Conservation (phyloP, 1,139 yeast genomes). For the Geotrichum klebahnii region DNA sequence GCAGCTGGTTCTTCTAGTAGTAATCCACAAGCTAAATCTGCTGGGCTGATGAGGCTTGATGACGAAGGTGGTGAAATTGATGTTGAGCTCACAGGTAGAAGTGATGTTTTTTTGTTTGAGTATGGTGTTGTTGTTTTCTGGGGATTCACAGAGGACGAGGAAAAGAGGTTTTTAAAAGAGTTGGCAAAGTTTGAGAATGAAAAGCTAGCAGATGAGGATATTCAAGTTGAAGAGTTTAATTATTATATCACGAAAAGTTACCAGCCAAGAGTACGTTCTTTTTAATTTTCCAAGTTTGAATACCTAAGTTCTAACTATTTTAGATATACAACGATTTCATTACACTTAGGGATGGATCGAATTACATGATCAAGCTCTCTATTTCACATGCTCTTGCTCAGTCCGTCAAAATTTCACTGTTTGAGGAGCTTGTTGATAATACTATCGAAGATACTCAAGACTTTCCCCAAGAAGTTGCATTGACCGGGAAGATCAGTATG, state of each 20-base stretch:
- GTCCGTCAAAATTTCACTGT: constrained; percentile 86
- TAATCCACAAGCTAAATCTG: constrained; percentile 10
- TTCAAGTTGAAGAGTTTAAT: constrained; percentile 89
- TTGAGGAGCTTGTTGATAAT: constrained; percentile 91
- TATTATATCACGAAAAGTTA: constrained; percentile 88
- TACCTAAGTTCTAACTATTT: constrained; percentile 38
- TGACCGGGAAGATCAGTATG: constrained; percentile 92
- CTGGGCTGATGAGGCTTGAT: constrained; percentile 60
- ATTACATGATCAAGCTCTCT: constrained; percentile 83
- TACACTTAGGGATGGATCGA: constrained; percentile 82
- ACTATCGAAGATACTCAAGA: constrained; percentile 96
- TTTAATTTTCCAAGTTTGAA: background rate
- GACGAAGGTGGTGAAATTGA: constrained; percentile 95
- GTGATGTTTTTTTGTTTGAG: constrained; percentile 83
- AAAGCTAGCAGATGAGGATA: constrained; percentile 82
- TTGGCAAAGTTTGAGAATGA: constrained; percentile 86
- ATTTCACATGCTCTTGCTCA: constrained; percentile 91
- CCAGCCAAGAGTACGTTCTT: constrained; percentile 59
- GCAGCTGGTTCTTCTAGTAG: background rate
- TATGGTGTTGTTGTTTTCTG: constrained; percentile 93
- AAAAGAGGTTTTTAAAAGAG: constrained; percentile 74
- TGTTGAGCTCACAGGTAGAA: constrained; percentile 62
- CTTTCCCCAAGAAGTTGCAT: constrained; percentile 91
- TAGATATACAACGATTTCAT: constrained; percentile 85
- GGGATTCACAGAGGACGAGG: constrained; percentile 88